Evolutionary conservation across 2,329 filamentous ascomycete species (phyloP).

Genomic region (Cladobotryum mycophilum): DNA sequence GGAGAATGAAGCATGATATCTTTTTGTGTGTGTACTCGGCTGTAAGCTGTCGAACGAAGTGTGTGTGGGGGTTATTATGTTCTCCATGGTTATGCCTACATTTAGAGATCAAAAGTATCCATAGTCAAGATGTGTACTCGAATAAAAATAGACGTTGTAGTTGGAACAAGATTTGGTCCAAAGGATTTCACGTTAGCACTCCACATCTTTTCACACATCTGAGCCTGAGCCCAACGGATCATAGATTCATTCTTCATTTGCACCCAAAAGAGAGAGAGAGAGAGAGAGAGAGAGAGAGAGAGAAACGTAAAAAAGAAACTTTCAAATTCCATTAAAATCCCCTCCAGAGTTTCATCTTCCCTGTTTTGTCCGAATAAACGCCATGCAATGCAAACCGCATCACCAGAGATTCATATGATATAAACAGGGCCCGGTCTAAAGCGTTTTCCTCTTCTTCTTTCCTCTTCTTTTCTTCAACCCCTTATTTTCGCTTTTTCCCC

Average conservation of each 20-base stretch:
- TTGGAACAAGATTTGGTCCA: too few relatives aligned
- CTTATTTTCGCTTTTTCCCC: background rate
- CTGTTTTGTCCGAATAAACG: slow-evolving; percentile 28
- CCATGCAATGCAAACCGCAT: slow-evolving; percentile 36
- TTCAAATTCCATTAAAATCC: slow-evolving; percentile 21
- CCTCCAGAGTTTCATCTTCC: slow-evolving; percentile 18
- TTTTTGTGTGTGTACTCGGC: too few relatives aligned
- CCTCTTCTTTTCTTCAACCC: background rate
- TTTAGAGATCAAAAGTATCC: too few relatives aligned
- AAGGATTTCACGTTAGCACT: background rate
- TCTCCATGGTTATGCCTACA: slow-evolving; percentile 13
- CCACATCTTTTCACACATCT: background rate
- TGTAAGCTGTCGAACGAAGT: too few relatives aligned
- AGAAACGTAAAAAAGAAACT: background rate
- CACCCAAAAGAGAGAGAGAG: slow-evolving; percentile 11
- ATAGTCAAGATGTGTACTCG: too few relatives aligned
- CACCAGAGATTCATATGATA: slow-evolving; percentile 18
- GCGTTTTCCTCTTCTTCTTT: slow-evolving; percentile 7
- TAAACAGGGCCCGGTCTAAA: slow-evolving; percentile 11
- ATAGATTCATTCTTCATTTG: slow-evolving; percentile 18
- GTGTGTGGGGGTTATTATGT: background rate
- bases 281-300: background rate
- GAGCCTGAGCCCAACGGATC: too few relatives aligned
- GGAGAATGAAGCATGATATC: slow-evolving; percentile 17
- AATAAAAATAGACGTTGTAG: too few relatives aligned